These are phyloP conservation scores for Neurospora cerealis DNA, from an alignment of 495 filamentous ascomycete species.

Conservation along the genomic window DNA sequence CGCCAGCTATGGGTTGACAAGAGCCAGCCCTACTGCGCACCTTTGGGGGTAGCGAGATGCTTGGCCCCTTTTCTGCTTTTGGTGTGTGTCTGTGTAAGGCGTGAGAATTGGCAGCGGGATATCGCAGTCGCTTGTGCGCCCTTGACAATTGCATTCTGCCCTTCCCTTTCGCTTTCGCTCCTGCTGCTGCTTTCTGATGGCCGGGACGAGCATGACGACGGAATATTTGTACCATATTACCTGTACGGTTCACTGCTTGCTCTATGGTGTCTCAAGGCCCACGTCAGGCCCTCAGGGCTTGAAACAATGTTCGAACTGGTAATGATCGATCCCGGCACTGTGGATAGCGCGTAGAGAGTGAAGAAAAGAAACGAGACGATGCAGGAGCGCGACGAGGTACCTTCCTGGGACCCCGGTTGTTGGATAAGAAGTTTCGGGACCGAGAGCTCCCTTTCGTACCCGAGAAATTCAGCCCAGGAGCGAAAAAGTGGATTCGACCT, in stretches of 20 bases:
- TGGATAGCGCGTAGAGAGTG: background rate
- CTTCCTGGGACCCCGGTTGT: background rate
- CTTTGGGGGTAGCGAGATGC: background rate
- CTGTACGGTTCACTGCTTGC: background rate
- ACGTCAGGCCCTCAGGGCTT: background rate
- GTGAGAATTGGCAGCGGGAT: background rate
- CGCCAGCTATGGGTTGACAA: background rate
- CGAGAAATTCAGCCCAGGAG: background rate
- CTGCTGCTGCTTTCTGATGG: background rate
- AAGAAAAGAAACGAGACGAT: background rate
- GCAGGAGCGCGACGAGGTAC: background rate
- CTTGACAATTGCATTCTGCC: background rate
- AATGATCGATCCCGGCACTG: background rate
- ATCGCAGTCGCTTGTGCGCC: background rate
- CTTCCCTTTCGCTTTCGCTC: background rate
- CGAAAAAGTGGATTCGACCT: background rate
- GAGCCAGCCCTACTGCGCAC: background rate
- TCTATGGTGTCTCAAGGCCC: background rate
- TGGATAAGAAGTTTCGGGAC: background rate
- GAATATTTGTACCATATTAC: background rate
- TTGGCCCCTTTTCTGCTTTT: background rate
- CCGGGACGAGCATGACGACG: background rate
- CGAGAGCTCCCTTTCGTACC: background rate
- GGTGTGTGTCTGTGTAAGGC: background rate
- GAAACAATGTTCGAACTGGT: background rate